Percentiles rank a stretch among this genome's conserved stretches.
Conservation (phyloP, 148 eudicot genomes). For the Chenopodium berlandieri region DNA sequence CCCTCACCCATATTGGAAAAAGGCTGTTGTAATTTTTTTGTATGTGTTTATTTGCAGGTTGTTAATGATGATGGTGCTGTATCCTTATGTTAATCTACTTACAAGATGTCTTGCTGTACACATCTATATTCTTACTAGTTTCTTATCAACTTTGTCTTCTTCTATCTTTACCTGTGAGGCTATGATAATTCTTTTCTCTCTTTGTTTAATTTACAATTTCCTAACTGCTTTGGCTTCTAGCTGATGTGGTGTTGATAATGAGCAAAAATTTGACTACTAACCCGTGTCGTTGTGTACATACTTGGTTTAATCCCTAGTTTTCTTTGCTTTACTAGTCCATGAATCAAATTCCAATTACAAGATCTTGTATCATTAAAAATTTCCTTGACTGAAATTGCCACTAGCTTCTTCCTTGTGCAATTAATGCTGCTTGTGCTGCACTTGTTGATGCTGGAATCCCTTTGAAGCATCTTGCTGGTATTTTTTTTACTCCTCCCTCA, state of each 20-base stretch:
- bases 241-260: neutral
- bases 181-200: neutral
- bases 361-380: neutral
- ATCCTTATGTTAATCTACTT: constrained; percentile 48
- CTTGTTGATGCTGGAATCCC: constrained; percentile 94
- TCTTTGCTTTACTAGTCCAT: neutral
- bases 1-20: neutral
- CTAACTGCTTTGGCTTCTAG: neutral
- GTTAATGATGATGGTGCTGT: constrained; percentile 98
- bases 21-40: constrained; percentile 1
- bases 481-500: neutral
- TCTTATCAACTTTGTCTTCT: neutral
- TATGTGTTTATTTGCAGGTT: constrained; percentile 60
- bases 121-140: neutral
- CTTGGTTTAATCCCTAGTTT: constrained; percentile 1
- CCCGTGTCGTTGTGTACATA: neutral
- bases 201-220: neutral
- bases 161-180: neutral
- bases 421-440: constrained; percentile 93
- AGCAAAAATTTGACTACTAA: neutral
- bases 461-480: constrained; percentile 95
- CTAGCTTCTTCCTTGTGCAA: constrained; percentile 94
- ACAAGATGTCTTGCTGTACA: neutral
- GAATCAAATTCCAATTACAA: neutral
- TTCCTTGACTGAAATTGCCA: constrained; percentile 48